phyloP scores from a whole-genome alignment of 441 rosid species.

The Geranium incanum region DNA sequence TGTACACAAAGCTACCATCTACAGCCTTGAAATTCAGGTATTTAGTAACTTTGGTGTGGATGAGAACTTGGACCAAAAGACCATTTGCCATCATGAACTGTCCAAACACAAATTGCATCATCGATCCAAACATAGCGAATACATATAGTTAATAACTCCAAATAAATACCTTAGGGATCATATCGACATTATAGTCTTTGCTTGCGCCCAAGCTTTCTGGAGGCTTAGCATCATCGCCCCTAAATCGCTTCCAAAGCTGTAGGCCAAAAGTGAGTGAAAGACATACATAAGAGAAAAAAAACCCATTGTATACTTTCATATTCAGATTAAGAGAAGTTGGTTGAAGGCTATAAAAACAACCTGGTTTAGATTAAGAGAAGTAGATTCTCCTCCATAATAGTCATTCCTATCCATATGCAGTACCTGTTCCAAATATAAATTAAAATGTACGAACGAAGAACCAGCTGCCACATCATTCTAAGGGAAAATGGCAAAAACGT shows the following conservation, averaged over 20 bases:
- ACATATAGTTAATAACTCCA: not conserved
- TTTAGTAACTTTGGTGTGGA: conserved; percentile 68
- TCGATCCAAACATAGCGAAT: not conserved
- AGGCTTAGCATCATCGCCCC: conserved; percentile 38
- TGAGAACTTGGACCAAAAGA: conserved; percentile 46
- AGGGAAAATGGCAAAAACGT: no score
- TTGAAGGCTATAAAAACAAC: not conserved
- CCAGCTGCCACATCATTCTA: not conserved
- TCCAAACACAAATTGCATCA: conserved; percentile 9
- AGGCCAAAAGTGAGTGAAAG: not conserved
- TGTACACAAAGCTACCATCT: conserved; percentile 65
- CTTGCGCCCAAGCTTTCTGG: conserved; percentile 50
- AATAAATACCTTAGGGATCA: conserved; percentile 58
- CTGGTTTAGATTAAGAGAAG: conserved; percentile 9
- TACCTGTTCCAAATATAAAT: not conserved
- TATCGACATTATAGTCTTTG: conserved; percentile 59
- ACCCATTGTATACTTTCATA: no score
- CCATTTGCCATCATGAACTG: conserved; percentile 75
- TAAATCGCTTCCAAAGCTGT: conserved; percentile 63
- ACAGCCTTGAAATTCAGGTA: conserved; percentile 69
- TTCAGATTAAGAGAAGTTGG: not conserved
- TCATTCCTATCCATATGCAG: conserved; percentile 10
- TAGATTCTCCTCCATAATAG: conserved; percentile 9
- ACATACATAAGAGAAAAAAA: not conserved
- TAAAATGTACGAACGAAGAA: not conserved